These are phyloP conservation scores for Cymbopogon flexuosus DNA, from an alignment of 202 grass and related monocot genomes.

Conservation along the genomic window DNA sequence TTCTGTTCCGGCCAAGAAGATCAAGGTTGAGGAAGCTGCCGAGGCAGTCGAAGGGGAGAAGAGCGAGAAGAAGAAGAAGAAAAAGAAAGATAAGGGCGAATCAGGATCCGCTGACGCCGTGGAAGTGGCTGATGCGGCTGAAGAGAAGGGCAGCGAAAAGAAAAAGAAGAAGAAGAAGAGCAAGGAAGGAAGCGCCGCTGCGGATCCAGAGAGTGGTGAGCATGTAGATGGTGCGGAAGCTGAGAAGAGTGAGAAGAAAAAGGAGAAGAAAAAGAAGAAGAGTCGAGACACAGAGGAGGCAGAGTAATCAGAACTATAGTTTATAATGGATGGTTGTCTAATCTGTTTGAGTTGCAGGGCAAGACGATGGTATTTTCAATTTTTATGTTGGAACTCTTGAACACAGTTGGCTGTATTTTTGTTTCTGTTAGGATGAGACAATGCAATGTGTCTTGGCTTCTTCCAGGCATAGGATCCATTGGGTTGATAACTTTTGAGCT, in stretches of 20 bases:
- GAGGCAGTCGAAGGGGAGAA: constrained; percentile 29
- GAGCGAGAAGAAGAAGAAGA: constrained; percentile 62
- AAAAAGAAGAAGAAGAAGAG: constrained; percentile 61
- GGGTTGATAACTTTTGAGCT: background rate
- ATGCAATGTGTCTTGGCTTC: constrained; percentile 28
- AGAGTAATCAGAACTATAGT: constrained; percentile 4
- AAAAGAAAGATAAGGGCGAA: constrained; percentile 46
- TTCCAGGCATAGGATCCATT: background rate
- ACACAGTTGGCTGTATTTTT: constrained; percentile 9
- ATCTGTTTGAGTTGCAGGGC: background rate
- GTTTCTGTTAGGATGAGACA: constrained; percentile 10
- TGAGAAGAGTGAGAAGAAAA: constrained; percentile 68
- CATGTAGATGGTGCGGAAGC: constrained; percentile 16
- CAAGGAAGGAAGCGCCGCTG: constrained; percentile 33
- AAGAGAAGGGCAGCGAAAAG: constrained; percentile 16
- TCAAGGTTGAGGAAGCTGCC: constrained; percentile 40
- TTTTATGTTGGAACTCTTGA: constrained; percentile 8
- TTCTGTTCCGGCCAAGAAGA: constrained; percentile 43
- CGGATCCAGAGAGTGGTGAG: background rate
- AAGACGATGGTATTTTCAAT: background rate
- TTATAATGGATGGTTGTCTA: background rate
- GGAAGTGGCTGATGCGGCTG: constrained; percentile 9
- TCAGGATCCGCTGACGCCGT: constrained; percentile 14
- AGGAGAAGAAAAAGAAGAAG: constrained; percentile 76
- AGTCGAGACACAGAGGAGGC: constrained; percentile 35